Base-by-base conservation (phyloP, 257 asterid species). In the Lithospermum erythrorhizon region DNA sequence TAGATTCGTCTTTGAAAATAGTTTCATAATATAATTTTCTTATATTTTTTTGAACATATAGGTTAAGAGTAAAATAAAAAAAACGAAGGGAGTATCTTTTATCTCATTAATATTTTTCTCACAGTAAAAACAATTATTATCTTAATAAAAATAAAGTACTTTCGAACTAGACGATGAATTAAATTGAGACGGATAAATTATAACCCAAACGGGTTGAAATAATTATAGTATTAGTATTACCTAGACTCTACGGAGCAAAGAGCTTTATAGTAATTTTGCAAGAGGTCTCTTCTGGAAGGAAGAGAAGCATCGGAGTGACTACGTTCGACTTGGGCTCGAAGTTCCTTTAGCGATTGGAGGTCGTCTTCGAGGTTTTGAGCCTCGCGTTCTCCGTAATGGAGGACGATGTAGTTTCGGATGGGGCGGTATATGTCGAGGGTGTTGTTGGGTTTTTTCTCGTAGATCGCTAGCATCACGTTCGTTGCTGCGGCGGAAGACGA, bases 161-260 rank as follows among this genome's bases (percentile, higher is more conserved):
- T n/a, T n/a, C n/a, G n/a, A n/a, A n/a, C n/a, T n/a, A n/a, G n/a
- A n/a, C n/a, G n/a, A n/a, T n/a, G n/a, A n/a, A n/a, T n/a, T n/a
- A n/a, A n/a, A n/a, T n/a, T n/a, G n/a, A n/a, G n/a, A n/a, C n/a
- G n/a, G n/a, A n/a, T n/a, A n/a, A n/a, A n/a, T n/a, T n/a, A n/a
- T n/a, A n/a, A n/a, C n/a, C n/a, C n/a, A n/a, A n/a, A n/a, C n/a
- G n/a, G n/a, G n/a, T n/a, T n/a, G n/a, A n/a, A n/a, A n/a, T n/a
- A n/a, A n/a, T n/a, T n/a, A n/a, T n/a, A n/a, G n/a, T n/a, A n/a
- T n/a, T n/a, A n/a, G n/a, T n/a, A n/a, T n/a, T n/a, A n/a, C n/a
- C n/a, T 72, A 5, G 96, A 86, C 78, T 93, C 99, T 55, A 86
- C 95, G 35, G 95, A 88, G 74, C 95, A 93, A 19, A 93, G 95